Evolutionary conservation across 306 rosid species (phyloP), one percentile per base, ranked within the genome.

Genomic region (Carpinus viminea): DNA sequence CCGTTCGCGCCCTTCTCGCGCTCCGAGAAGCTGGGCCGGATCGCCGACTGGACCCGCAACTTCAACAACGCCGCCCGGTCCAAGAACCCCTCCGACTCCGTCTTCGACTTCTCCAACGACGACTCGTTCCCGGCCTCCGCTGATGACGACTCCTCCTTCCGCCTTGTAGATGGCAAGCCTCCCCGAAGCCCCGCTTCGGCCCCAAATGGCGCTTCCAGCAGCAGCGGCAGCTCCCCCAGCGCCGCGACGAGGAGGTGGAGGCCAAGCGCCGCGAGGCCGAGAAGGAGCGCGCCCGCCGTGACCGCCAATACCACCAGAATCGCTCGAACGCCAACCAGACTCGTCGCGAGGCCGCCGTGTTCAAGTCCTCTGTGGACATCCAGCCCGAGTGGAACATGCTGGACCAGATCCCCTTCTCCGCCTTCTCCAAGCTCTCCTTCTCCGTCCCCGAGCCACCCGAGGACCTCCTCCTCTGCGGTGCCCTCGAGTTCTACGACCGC

Each of bases 361-460:
- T 85, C 83, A 93, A 93, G 55, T 93, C 98, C 0, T 93, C 98
- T 0, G 97, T 93, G 2, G 98, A 93, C 20, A 93, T 94, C 28
- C 98, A 94, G 34, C 98, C 97, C 0, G 97, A 94, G 38, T 94
- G 98, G 98, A 92, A 92, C 76, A 94, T 92, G 97, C 95, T 88
- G 2, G 98, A 94, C 7, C 97, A 94, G 90, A 92, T 94, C 74
- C 98, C 96, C 0, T 94, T 94, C 81, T 89, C 95, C 8, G 26
- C 26, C 26, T 24, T 24, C 26, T 24, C 26, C 26, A 31, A 31
- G 34, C 34, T 31, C 34, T 31, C 34, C 34, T 31, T 31, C 34
- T 31, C 34, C 34, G 88, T 91, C 97, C 34, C 34, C 34, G 34
- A 31, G 34, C 26, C 26, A 0, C 26, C 26, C 1, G 26, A 24